Base-by-base conservation (phyloP, 1,284 basidiomycete genomes). In the Cutaneotrichosporon cyanovorans region DNA sequence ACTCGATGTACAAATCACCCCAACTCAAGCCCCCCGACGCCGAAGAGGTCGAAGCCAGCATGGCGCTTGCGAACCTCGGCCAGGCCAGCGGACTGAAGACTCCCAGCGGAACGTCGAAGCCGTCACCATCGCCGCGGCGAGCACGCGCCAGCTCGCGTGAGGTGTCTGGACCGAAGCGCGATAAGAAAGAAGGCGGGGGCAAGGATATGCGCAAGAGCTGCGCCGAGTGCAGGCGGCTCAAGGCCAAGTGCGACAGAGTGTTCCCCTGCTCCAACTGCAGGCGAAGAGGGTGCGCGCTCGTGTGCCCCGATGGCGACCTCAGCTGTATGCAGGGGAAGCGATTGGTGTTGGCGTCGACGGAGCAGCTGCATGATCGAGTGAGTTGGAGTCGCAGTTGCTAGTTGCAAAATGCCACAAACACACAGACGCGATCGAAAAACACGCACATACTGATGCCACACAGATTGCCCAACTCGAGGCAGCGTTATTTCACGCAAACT, bases 251-350 rank as follows among this genome's bases (percentile, higher is more conserved):
- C 44, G 66, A 69, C 42, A 53, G 65, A 25, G 55, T 59, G 16
- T 67, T 69, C 39, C 67, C 67, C 2, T 69, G 67, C 42, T 66
- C 64, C 8, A 69, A 67, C 44, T 69, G 67, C 49, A 61, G 64
- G 37, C 49, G 64, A 38, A 47, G 65, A 46, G 67, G 67, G 10
- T 69, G 67, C 40, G 65, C 67, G 3, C 35, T 65, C 5, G 63
- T 65, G 7, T 69, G 67, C 40, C 67, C 67, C 1, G 67, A 69
- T 45, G 64, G 64, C 2, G 65, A 68, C 49, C 50, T 69, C n/a
- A 62, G 61, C 35, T 67, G 65, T 45, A 69, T 69, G 67, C 63
- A 67, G 37, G 67, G 67, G 19, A 69, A 69, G 40, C 56, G 67
- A 23, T 50, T 69, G 10, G 67, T 69, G 5, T 57, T 69, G 11